Evolutionary conservation across 1,284 basidiomycete genomes (phyloP).

Genomic region (Ceratobasidium sp.): DNA sequence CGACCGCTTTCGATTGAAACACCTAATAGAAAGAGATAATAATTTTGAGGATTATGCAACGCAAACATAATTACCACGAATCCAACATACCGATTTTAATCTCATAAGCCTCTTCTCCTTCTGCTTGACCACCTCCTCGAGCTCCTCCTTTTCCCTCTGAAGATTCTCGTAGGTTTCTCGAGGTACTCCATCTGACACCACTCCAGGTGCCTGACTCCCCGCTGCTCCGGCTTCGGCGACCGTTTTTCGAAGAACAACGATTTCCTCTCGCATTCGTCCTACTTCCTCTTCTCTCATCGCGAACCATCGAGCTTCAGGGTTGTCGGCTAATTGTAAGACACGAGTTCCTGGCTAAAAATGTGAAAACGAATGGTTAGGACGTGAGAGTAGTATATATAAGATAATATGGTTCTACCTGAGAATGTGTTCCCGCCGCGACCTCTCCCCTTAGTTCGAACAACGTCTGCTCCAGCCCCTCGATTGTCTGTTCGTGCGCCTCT

Average conservation of each 20-base stretch:
- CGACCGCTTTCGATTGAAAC: conserved; percentile 79
- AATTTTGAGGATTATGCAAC: not conserved
- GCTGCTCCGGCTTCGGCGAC: conserved; percentile 55
- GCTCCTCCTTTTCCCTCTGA: conserved; percentile 70
- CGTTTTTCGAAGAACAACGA: conserved; percentile 67
- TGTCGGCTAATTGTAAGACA: conserved; percentile 77
- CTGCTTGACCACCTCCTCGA: conserved; percentile 72
- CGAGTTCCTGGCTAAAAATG: conserved; percentile 71
- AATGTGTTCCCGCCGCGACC: conserved; percentile 81
- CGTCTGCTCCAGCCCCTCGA: conserved; percentile 76
- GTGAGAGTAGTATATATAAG: too few species aligned
- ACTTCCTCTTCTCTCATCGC: conserved; percentile 72
- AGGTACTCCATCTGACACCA: conserved; percentile 66
- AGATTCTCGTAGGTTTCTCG: conserved; percentile 78
- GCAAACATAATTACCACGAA: not conserved
- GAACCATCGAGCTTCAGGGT: conserved; percentile 67
- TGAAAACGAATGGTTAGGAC: conserved; percentile 61
- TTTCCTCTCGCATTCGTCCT: conserved; percentile 71
- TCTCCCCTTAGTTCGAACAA: conserved; percentile 81
- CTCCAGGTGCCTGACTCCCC: conserved; percentile 37
- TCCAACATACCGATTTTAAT: conserved; percentile 71
- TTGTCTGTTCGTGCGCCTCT: conserved; percentile 62
- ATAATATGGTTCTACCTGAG: conserved; percentile 8
- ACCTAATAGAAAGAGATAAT: conserved; percentile 59
- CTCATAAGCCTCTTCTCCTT: conserved; percentile 82